A percentile compares a stretch with the other conserved stretches of the same genome.
phyloP scores from a whole-genome alignment of 495 filamentous ascomycete species.

The Neurospora tetrasperma region DNA sequence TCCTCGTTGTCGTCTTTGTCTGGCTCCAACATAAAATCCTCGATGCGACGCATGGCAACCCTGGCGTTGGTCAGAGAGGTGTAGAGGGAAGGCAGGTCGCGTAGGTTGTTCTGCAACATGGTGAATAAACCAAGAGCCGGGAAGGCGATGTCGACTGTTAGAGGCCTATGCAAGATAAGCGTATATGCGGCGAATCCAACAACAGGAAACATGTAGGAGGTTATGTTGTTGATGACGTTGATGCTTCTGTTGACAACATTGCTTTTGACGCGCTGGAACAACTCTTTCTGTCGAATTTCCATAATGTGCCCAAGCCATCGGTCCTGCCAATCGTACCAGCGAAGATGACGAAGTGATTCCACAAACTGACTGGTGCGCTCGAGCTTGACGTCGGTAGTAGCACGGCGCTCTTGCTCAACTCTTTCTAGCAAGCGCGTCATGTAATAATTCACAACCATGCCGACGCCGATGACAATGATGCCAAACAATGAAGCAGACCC shows the following conservation, averaged over 20 bases:
- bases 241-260: conserved; percentile 51
- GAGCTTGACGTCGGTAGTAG: conserved; percentile 59
- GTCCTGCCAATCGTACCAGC: conserved; percentile 82
- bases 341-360: conserved; percentile 71
- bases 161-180: conserved; percentile 46
- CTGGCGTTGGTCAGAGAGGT: conserved; percentile 63
- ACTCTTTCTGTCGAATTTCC: conserved; percentile 55
- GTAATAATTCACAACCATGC: conserved; percentile 53
- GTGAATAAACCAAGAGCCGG: conserved; percentile 69
- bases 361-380: conserved; percentile 72
- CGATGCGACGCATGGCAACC: conserved; percentile 66
- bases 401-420: conserved; percentile 54
- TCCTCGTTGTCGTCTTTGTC: conserved; percentile 50
- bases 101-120: conserved; percentile 58
- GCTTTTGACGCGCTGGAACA: conserved; percentile 54
- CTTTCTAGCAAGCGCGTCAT: conserved; percentile 50
- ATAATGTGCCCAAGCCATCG: conserved; percentile 67
- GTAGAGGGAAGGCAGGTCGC: conserved; percentile 60
- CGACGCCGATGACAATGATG: conserved; percentile 50
- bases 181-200: conserved; percentile 73
- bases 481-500: conserved; percentile 72
- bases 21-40: conserved; percentile 74
- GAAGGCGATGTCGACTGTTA: conserved; percentile 71
- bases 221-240: conserved; percentile 49
- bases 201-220: conserved; percentile 63